Base-by-base conservation (phyloP, 2,329 filamentous ascomycete genomes). In the Paraconiothyrium sp. region DNA sequence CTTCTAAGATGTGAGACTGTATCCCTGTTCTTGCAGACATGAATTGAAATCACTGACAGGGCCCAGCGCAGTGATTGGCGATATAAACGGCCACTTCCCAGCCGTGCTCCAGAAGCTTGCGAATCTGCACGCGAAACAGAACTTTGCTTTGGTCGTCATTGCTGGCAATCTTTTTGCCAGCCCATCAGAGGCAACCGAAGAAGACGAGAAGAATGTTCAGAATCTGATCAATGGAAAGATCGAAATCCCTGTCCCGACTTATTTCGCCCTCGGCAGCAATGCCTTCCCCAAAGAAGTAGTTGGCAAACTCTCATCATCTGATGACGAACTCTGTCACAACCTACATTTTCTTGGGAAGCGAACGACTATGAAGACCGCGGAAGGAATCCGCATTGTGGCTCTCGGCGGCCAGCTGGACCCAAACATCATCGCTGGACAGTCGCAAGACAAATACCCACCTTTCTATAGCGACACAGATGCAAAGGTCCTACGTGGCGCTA, bases 291-390 rank as follows among this genome's bases (percentile, higher is more conserved):
- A 84, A 3, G 81, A 83, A 34, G 86, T 97, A 24, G 83, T 91
- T 22, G 87, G 91, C 72, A 93, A 89, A 75, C 85, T 98, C 56
- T 86, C 92, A 73, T 85, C 86, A 37, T 88, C 91, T 64, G 90
- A 79, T 63, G 83, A 85, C 64, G 88, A 90, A 71, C 85, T 99
- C 20, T 97, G 93, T 76, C 86, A 90, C n/a, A 98, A 99, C 75
- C 86, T 99, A 11, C 92, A 92, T 79, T 97, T 91, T 72, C 86
- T 99, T 0, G 94, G 75, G 20, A 96, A 95, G 78, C 90, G 93
- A 71, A 92, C 92, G 63, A 89, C 90, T 14, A 90, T 93, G 56
- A 98, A 95, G 77, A 98, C 94, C 0, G 90, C 92, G 0, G 94
- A 97, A 67, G 94, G 94, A 1, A 84, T 98, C 49, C 89, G 91